phyloP scores from a whole-genome alignment of 140 eudicot species.

The Ambrosia hybrid region DNA sequence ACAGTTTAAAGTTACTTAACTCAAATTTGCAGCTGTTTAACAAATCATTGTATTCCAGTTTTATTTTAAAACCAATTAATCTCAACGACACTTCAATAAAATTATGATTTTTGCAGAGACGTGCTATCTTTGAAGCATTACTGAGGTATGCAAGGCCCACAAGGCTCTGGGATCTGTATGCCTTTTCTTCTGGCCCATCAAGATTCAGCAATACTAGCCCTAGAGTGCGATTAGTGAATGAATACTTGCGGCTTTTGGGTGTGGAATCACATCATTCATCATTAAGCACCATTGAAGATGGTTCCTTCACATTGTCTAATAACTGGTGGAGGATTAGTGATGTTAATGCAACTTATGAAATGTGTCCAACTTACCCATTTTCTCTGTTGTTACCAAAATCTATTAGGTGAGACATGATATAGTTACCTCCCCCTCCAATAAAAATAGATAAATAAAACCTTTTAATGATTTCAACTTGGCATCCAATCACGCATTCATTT shows the following conservation, averaged over 20 bases:
- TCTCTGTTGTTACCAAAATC: constrained; percentile 81
- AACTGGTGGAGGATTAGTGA: constrained; percentile 85
- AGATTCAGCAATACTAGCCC: constrained; percentile 67
- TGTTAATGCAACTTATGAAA: constrained; percentile 66
- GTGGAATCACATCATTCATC: constrained; percentile 49
- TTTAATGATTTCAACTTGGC: constrained; percentile 4
- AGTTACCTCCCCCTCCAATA: no score
- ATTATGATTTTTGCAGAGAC: constrained; percentile 58
- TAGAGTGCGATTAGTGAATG: constrained; percentile 74
- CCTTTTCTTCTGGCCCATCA: constrained; percentile 77
- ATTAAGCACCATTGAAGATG: constrained; percentile 54
- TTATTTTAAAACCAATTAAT: not conserved
- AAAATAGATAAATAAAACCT: no score
- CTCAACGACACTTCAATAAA: not conserved
- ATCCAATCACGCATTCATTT: not conserved
- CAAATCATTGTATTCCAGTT: no score
- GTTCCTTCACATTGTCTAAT: constrained; percentile 73
- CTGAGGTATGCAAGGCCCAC: constrained; percentile 78
- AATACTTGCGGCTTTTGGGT: constrained; percentile 93
- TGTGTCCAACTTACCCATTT: constrained; percentile 89
- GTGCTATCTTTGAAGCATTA: constrained; percentile 83
- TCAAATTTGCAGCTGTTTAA: no score
- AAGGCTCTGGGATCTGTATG: constrained; percentile 91
- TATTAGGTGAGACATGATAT: constrained; percentile 52
- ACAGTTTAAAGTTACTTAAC: no score